Evolutionary conservation across 169 alveolate species (phyloP).

Genomic region (Plasmodium coatneyi): DNA sequence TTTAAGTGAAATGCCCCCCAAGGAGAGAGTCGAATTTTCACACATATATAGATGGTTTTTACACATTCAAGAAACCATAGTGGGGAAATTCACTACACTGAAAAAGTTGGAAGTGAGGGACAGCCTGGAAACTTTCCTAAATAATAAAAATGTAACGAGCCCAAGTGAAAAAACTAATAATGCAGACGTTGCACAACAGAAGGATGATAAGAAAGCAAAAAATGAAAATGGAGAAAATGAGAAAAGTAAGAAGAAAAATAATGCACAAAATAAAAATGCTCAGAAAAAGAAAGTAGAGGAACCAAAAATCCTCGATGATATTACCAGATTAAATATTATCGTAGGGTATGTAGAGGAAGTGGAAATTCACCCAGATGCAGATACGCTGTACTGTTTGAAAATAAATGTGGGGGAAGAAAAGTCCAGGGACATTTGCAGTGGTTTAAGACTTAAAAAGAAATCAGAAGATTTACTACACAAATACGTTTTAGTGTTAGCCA

Average conservation of each 20-base stretch:
- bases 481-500: conserved; percentile 87
- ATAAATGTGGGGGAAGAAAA: conserved; percentile 82
- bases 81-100: conserved; percentile 28
- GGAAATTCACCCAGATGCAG: conserved; percentile 86
- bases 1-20: conserved; percentile 42
- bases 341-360: conserved; percentile 82
- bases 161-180: conserved; percentile 17
- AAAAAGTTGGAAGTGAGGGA: conserved; percentile 18
- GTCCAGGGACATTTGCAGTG: conserved; percentile 85
- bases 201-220: not conserved
- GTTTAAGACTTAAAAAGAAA: conserved; percentile 81
- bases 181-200: not conserved
- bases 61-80: conserved; percentile 59
- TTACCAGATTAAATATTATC: conserved; percentile 77
- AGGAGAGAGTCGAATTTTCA: conserved; percentile 45
- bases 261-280: conserved; percentile 28
- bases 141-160: not conserved
- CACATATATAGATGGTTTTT: conserved; percentile 60
- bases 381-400: conserved; percentile 83
- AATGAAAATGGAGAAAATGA: conserved; percentile 4
- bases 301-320: conserved; percentile 80
- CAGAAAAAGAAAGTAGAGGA: conserved; percentile 64
- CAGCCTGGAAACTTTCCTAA: conserved; percentile 17
- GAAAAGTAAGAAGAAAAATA: conserved; percentile 62
- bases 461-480: conserved; percentile 84